These are phyloP conservation scores for Cutaneotrichosporon sp. DNA, from an alignment of 1,284 basidiomycete species.

Conservation along the genomic window DNA sequence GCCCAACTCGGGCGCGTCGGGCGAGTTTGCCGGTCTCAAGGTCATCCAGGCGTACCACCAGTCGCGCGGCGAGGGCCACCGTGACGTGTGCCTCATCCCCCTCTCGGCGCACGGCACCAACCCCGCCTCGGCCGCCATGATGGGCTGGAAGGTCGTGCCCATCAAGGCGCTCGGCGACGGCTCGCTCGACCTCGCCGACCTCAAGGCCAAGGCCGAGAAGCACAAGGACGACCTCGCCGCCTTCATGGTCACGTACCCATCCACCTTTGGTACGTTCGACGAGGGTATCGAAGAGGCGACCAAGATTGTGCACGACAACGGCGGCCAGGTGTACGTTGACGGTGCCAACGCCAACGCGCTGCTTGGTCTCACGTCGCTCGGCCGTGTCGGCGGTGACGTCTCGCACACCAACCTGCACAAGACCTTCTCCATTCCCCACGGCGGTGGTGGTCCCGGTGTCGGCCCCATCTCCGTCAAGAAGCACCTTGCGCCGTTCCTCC, in stretches of 20 bases:
- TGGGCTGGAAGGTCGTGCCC: slow-evolving; percentile 90
- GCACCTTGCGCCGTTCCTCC: slow-evolving; percentile 91
- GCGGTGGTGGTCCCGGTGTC: slow-evolving; percentile 87
- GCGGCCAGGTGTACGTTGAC: slow-evolving; percentile 96
- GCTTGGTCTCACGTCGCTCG: slow-evolving; percentile 92
- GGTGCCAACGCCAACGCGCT: slow-evolving; percentile 96
- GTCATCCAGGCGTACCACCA: slow-evolving; percentile 93
- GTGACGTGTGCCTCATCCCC: slow-evolving; percentile 91
- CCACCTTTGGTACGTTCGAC: slow-evolving; percentile 97
- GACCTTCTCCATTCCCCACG: slow-evolving; percentile 68
- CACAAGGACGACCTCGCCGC: slow-evolving; percentile 89
- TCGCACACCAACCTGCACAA: slow-evolving; percentile 98
- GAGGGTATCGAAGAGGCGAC: slow-evolving; percentile 87
- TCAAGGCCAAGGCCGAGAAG: slow-evolving; percentile 79
- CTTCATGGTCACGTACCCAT: slow-evolving; percentile 97
- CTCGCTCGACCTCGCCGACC: slow-evolving; percentile 80
- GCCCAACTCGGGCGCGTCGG: slow-evolving; percentile 94
- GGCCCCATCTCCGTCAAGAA: slow-evolving; percentile 91
- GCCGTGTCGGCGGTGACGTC: slow-evolving; percentile 91
- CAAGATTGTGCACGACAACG: slow-evolving; percentile 86
- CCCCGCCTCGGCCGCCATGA: slow-evolving; percentile 93
- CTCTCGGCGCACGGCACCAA: slow-evolving; percentile 95
- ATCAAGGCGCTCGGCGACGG: slow-evolving; percentile 85
- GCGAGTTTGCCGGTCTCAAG: slow-evolving; percentile 89
- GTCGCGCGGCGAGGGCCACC: slow-evolving; percentile 74